phyloP scores from a whole-genome alignment of 768 basidiomycete species.

The Tephrocybe rancida region DNA sequence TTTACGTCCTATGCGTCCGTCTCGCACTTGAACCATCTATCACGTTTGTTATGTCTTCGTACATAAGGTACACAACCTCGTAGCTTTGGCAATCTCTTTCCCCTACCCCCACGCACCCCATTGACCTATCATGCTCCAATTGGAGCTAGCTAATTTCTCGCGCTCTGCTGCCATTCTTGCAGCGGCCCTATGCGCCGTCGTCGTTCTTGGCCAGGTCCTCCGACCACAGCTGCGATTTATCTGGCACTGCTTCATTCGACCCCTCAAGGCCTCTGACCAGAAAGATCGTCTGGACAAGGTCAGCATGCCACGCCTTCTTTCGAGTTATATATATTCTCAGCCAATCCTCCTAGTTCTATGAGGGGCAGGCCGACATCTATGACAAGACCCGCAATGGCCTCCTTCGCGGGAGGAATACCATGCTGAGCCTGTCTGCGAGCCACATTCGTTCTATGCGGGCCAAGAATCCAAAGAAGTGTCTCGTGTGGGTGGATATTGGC shows the following conservation, averaged over 20 bases:
- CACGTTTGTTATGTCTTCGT: constrained; percentile 16
- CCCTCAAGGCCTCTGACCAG: constrained; percentile 41
- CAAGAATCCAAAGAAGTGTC: constrained; percentile 40
- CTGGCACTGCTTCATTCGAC: constrained; percentile 53
- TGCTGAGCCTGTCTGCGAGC: constrained; percentile 67
- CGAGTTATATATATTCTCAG: not conserved
- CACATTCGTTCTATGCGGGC: constrained; percentile 55
- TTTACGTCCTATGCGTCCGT: constrained; percentile 1
- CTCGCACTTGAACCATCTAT: not conserved
- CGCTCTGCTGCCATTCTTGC: constrained; percentile 9
- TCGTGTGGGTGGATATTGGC: constrained; percentile 81
- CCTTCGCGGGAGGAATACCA: constrained; percentile 70
- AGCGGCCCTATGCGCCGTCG: constrained; percentile 4
- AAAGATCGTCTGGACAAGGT: constrained; percentile 48
- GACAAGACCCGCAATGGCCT: constrained; percentile 65
- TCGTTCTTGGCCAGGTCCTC: constrained; percentile 23
- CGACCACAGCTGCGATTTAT: constrained; percentile 46
- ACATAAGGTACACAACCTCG: constrained; percentile 12
- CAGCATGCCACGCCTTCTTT: not conserved
- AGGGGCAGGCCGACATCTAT: constrained; percentile 72
- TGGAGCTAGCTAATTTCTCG: constrained; percentile 6
- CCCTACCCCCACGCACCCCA: not conserved
- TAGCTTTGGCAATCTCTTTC: not conserved
- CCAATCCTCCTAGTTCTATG: constrained; percentile 56
- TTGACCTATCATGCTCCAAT: constrained; percentile 2